These are phyloP conservation scores for Komagataella pseudopastoris DNA, from an alignment of 805 yeast species.

Conservation along the genomic window DNA sequence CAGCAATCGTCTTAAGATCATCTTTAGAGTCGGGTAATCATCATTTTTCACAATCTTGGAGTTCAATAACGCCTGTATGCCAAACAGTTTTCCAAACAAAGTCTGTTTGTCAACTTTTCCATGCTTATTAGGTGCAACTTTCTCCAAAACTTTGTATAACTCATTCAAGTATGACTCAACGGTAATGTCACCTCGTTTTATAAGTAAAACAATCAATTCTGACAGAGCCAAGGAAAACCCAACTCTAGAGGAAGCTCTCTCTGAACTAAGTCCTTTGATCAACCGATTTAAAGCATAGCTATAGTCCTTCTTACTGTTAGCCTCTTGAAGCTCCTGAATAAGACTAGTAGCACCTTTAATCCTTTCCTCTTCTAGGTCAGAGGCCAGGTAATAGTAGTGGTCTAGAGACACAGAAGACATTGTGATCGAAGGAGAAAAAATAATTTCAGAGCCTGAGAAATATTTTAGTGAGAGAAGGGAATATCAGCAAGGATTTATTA, in stretches of 20 bases:
- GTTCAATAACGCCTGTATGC: constrained; percentile 61
- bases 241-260: constrained; percentile 71
- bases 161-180: constrained; percentile 22
- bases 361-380: constrained; percentile 64
- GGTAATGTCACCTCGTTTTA: constrained; percentile 20
- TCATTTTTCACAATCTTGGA: constrained; percentile 24
- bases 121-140: constrained; percentile 29
- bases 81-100: constrained; percentile 76
- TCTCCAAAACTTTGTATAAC: constrained; percentile 21
- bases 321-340: constrained; percentile 40
- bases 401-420: constrained; percentile 41
- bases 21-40: constrained; percentile 16
- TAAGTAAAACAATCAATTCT: constrained; percentile 36
- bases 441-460: not conserved
- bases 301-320: constrained; percentile 46
- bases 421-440: not conserved
- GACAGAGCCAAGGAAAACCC: constrained; percentile 85
- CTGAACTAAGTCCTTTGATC: constrained; percentile 68
- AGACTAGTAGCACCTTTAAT: constrained; percentile 56
- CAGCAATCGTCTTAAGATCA: constrained; percentile 33
- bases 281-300: constrained; percentile 69
- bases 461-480: not conserved
- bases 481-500: not conserved
- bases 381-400: constrained; percentile 63
- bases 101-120: constrained; percentile 77